Evolutionary conservation across 805 yeast species (phyloP).

Genomic region (Ogataea siamensis): DNA sequence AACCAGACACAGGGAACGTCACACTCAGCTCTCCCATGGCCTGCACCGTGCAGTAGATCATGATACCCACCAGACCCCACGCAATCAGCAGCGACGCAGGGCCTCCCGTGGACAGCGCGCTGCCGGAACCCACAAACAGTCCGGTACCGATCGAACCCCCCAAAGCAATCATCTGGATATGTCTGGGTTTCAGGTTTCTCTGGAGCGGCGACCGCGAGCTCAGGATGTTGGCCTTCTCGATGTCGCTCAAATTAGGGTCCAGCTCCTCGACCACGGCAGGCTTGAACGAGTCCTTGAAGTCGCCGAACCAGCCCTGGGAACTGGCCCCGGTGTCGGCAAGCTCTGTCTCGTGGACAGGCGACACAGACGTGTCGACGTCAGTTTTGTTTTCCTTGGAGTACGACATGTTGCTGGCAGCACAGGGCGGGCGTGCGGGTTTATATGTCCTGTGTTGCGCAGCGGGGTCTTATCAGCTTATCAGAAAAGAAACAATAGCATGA

Average conservation of each 20-base stretch:
- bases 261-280: constrained; percentile 35
- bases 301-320: constrained; percentile 18
- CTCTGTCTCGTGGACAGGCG: constrained; percentile 22
- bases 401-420: constrained; percentile 13
- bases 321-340: constrained; percentile 1
- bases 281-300: constrained; percentile 33
- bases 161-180: constrained; percentile 76
- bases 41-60: constrained; percentile 62
- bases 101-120: constrained; percentile 61
- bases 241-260: constrained; percentile 43
- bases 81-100: constrained; percentile 70
- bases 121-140: constrained; percentile 71
- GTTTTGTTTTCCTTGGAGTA: constrained; percentile 21
- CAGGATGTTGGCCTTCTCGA: constrained; percentile 45
- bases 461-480: constrained; percentile 10
- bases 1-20: constrained; percentile 62
- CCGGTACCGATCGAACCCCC: constrained; percentile 88
- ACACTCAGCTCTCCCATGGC: constrained; percentile 65
- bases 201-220: constrained; percentile 51
- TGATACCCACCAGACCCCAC: constrained; percentile 55
- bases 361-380: constrained; percentile 25
- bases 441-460: not conserved
- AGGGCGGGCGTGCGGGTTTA: no score
- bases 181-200: constrained; percentile 58
- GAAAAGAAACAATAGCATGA: constrained; percentile 8